Evolutionary conservation across 192 early-diverging fungal genomes (phyloP).

Genomic region (Cetraspora pellucida): DNA sequence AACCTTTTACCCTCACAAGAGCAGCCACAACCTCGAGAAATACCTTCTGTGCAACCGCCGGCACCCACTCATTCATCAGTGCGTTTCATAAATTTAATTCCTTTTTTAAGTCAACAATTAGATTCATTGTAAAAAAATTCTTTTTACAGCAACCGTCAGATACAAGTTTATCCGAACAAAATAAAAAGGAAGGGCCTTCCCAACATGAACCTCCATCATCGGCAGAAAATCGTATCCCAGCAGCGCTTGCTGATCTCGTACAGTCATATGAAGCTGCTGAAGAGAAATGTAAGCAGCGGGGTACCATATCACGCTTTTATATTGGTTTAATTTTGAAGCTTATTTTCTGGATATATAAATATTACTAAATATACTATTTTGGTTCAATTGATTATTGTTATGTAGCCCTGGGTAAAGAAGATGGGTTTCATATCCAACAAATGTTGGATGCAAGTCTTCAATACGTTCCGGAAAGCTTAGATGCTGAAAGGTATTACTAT

Average conservation of each 20-base stretch:
- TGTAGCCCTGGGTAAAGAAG: conserved; percentile 47
- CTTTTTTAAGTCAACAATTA: not conserved
- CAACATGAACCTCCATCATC: conserved; percentile 5
- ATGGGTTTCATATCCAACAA: conserved; percentile 55
- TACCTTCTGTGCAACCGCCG: not conserved
- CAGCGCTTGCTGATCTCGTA: conserved; percentile 57
- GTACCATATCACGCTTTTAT: conserved; percentile 10
- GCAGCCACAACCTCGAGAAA: not conserved
- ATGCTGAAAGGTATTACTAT: conserved; percentile 72
- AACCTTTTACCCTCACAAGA: not conserved
- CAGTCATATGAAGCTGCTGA: conserved; percentile 58
- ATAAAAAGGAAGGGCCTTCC: conserved; percentile 23
- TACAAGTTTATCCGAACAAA: conserved; percentile 9
- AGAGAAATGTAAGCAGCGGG: conserved; percentile 45
- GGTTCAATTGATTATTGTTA: conserved; percentile 6
- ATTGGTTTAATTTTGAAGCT: not conserved
- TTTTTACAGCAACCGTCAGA: not conserved
- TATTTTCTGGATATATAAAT: not conserved
- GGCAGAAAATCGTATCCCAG: conserved; percentile 54
- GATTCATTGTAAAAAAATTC: not conserved
- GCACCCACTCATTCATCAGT: not conserved
- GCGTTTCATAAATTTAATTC: not conserved
- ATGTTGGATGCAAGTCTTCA: conserved; percentile 87
- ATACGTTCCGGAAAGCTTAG: conserved; percentile 78
- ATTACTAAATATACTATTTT: too few species aligned